Evolutionary conservation across 1,284 basidiomycete species (phyloP).

Genomic region (Bothia castanella): DNA sequence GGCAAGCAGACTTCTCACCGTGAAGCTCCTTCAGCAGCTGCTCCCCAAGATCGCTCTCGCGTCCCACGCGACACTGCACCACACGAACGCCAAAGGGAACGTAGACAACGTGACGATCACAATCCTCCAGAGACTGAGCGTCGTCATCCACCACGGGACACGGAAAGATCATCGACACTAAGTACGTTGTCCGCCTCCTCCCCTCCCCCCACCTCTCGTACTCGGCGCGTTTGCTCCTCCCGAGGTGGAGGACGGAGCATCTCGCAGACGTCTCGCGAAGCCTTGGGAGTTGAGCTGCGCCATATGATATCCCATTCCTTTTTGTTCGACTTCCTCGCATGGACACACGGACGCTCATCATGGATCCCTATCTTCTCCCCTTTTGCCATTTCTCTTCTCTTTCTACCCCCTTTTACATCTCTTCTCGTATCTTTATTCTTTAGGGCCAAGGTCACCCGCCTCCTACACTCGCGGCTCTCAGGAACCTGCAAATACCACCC

Average conservation of each 20-base stretch:
- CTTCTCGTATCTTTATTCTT: conserved; percentile 41
- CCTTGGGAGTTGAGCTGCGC: conserved; percentile 50
- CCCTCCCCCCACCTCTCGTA: conserved; percentile 43
- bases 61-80: conserved; percentile 12
- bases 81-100: conserved; percentile 24
- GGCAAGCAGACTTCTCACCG: conserved; percentile 28
- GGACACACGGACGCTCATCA: conserved; percentile 55
- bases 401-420: conserved; percentile 34
- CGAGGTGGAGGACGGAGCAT: conserved; percentile 46
- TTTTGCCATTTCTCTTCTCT: conserved; percentile 32
- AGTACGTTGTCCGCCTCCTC: conserved; percentile 77
- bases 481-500: conserved; percentile 13
- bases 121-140: conserved; percentile 29
- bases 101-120: conserved; percentile 26
- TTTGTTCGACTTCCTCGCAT: conserved; percentile 44
- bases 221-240: conserved; percentile 42
- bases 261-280: conserved; percentile 46
- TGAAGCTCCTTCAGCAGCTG: conserved; percentile 22
- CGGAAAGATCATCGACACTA: conserved; percentile 49
- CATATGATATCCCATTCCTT: conserved; percentile 39
- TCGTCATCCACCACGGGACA: conserved; percentile 37
- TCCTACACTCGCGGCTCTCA: conserved; percentile 29
- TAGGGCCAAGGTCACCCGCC: conserved; percentile 52
- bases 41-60: conserved; percentile 25
- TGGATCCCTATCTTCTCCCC: conserved; percentile 41